Evolutionary conservation across 768 basidiomycete genomes (phyloP).

Genomic region (Heimioporus sp.): DNA sequence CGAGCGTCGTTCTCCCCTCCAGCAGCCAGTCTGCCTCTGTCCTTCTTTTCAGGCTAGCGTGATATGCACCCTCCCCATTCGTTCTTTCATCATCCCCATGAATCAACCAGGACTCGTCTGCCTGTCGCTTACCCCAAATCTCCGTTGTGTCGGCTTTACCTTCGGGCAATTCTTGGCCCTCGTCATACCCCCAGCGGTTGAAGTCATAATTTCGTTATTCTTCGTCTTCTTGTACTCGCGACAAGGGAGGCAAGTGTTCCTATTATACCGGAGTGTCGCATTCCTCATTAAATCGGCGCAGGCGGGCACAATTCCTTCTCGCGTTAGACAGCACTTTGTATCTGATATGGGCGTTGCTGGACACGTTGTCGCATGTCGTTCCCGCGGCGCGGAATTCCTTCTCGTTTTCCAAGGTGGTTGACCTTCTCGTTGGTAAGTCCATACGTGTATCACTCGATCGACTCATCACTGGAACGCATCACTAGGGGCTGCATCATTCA

Average conservation of each 20-base stretch:
- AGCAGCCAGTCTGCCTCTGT: slow-evolving; percentile 49
- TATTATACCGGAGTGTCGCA: not conserved
- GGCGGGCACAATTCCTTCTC: slow-evolving; percentile 57
- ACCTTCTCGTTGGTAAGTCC: slow-evolving; percentile 60
- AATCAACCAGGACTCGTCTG: slow-evolving; percentile 55
- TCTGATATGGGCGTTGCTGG: slow-evolving; percentile 56
- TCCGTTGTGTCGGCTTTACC: slow-evolving; percentile 64
- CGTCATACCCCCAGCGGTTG: slow-evolving; percentile 62
- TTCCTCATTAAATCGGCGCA: slow-evolving; percentile 5
- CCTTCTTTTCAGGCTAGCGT: slow-evolving; percentile 24
- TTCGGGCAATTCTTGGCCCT: slow-evolving; percentile 45
- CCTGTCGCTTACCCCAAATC: slow-evolving; percentile 65
- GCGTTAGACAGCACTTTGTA: slow-evolving; percentile 61
- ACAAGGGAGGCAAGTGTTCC: slow-evolving; percentile 44
- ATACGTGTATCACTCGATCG: not conserved
- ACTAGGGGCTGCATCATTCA: slow-evolving; percentile 53
- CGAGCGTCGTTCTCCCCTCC: slow-evolving; percentile 8
- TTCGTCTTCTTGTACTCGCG: slow-evolving; percentile 50
- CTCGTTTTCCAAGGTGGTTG: slow-evolving; percentile 48
- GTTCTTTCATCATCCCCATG: slow-evolving; percentile 12
- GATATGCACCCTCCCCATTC: slow-evolving; percentile 35
- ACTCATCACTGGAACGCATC: not conserved
- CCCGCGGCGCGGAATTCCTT: slow-evolving; percentile 49
- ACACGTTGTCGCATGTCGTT: slow-evolving; percentile 55
- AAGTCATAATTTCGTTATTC: slow-evolving; percentile 55